These are phyloP conservation scores for Drosera spatulata DNA, from an alignment of 179 eudicot genomes.

Conservation along the genomic window DNA sequence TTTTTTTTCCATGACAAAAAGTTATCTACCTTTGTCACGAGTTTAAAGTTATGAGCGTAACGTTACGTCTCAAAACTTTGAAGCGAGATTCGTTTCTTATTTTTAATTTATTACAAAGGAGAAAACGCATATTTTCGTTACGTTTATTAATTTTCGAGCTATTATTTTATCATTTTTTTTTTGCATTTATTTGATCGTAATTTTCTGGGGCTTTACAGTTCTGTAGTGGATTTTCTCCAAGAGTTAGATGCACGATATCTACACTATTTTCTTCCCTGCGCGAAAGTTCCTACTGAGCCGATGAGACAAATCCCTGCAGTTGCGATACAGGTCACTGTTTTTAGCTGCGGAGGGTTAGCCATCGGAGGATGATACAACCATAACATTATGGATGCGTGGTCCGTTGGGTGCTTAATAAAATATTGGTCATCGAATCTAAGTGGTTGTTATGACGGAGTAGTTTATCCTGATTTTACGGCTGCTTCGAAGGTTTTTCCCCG, in stretches of 20 bases:
- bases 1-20: no score
- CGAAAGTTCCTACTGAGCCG: not conserved
- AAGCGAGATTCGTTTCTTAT: no score
- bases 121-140: no score
- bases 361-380: conserved; percentile 3
- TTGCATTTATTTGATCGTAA: no score
- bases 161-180: no score
- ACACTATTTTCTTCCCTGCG: conserved; percentile 9
- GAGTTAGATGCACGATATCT: not conserved
- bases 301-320: not conserved
- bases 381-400: conserved; percentile 1
- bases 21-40: no score
- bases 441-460: not conserved
- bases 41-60: no score
- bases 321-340: conserved; percentile 1
- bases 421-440: conserved; percentile 1
- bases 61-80: no score
- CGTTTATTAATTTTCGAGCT: no score
- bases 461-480: not conserved
- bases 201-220: no score
- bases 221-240: conserved; percentile 3
- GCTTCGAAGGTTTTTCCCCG: not conserved
- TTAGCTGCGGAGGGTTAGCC: conserved; percentile 6
- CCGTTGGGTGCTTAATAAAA: not conserved
- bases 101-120: no score